Evolutionary conservation across 1,284 basidiomycete species (phyloP), one percentile per base, ranked within the genome.

Genomic region (Gomphus bonarii): DNA sequence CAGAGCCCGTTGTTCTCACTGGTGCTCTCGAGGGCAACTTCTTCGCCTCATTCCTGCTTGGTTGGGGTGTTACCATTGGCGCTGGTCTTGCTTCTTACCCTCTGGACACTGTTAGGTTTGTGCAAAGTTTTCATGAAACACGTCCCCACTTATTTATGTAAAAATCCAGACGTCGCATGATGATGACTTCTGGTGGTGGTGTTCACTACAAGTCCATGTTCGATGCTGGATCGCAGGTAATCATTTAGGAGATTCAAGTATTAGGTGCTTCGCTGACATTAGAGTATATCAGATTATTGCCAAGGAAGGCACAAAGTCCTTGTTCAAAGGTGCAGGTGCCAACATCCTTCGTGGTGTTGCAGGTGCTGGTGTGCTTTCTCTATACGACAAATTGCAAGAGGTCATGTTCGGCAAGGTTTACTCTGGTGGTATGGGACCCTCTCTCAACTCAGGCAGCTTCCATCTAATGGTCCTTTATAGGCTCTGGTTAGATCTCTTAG

Each of bases 261-360:
- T 33, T 16, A 35, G 30, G 16, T 3, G 16, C 14, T 36, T 18
- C 28, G 28, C 22, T 46, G 57, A 50, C 55, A 48, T 38, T 25
- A 6, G 18, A 18, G 20, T 38, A 58, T 20, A 36, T 31, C 25
- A 36, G 76, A 91, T 95, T 68, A 70, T 95, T 66, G 82, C 85
- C 69, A 92, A 92, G 81, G 94, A 97, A 78, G 94, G 94, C 68
- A 72, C 78, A 59, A 85, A 83, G 72, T 94, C 91, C 36, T 80
- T 95, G 68, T 93, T 93, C 84, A 92, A 91, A 82, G 91, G 90
- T 77, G 92, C 93, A 68, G 93, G 91, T 82, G 93, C 93, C 73
- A 95, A 97, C 81, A 94, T 95, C 66, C 90, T 97, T 68, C 93
- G 93, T 88, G 92, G 94, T 84, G 89, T 95, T 70, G 94, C 93